A percentile compares a stretch with the other conserved stretches of the same genome.
Evolutionary conservation across 192 early-diverging fungal species (phyloP).

Genomic region (Coemansia furcata): DNA sequence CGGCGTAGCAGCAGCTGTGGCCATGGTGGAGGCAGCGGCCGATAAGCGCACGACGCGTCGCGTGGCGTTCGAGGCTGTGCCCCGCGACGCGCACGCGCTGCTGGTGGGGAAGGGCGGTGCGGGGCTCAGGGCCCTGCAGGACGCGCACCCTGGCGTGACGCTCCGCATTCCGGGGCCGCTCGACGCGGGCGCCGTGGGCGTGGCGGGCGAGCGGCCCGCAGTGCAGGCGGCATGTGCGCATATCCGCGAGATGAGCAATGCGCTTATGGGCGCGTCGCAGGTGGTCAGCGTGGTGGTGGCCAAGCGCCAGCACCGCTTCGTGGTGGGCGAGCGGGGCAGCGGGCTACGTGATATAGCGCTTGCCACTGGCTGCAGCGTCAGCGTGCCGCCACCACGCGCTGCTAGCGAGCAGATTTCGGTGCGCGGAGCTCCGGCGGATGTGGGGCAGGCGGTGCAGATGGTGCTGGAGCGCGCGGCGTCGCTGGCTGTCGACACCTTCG

Average conservation of each 20-base stretch:
- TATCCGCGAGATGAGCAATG: conserved; percentile 58
- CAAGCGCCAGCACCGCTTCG: conserved; percentile 91
- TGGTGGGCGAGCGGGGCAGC: conserved; percentile 78
- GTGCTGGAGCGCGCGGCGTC: conserved; percentile 84
- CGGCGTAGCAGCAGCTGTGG: conserved; percentile 80
- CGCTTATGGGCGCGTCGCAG: conserved; percentile 65
- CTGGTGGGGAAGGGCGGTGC: conserved; percentile 73
- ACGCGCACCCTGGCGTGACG: conserved; percentile 61
- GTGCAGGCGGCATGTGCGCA: conserved; percentile 64
- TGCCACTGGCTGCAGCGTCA: conserved; percentile 85
- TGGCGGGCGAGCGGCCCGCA: conserved; percentile 76
- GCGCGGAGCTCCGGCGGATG: conserved; percentile 70
- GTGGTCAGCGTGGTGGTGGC: conserved; percentile 69
- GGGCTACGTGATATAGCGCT: conserved; percentile 80
- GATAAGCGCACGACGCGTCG: conserved; percentile 72
- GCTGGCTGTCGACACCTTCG: conserved; percentile 66
- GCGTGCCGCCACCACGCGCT: conserved; percentile 69
- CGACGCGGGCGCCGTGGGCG: conserved; percentile 35
- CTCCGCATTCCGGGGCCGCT: conserved; percentile 75
- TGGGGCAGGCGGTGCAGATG: conserved; percentile 70
- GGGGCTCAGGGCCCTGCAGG: conserved; percentile 56
- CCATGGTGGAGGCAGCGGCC: conserved; percentile 79
- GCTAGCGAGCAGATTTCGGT: conserved; percentile 74
- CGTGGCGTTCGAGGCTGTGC: conserved; percentile 64
- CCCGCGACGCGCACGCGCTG: conserved; percentile 76